Evolutionary conservation across 2,329 filamentous ascomycete species (phyloP), one percentile per base, ranked within the genome.

Genomic region (Aspergillus caelatus): DNA sequence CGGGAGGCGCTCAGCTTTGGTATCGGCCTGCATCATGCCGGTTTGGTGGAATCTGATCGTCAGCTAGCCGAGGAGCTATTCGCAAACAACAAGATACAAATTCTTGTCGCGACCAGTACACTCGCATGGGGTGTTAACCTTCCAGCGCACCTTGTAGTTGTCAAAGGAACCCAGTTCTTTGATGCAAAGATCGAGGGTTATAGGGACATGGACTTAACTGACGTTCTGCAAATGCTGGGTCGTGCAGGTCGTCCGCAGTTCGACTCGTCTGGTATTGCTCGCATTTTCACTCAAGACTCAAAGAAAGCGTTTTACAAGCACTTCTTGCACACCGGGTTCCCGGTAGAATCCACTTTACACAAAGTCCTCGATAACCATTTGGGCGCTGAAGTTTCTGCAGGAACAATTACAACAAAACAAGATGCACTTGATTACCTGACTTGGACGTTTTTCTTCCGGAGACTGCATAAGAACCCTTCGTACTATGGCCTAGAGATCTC

Each of bases 281-380:
- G 94, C 34, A 99, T 99, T 74, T 97, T 99, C 75, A 99, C 95
- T 0, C 94, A 99, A 73, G 94, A 98, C 72, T 84, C 94, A 2
- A 99, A 98, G 84, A 99, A 99, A 80, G 93, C 96, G 64, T 99
- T 99, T 78, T 99, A 99, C 81, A 99, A 99, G 82, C 95, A 99
- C 80, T 99, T 99, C 81, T 80, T 99, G 60, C 95, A 99, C 75
- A 98, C 94, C 0, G 96, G 95, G 1, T 99, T 99, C 77, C 96
- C 95, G 0, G 95, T 99, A 12, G 95, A 99, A 77, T 97, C 94
- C 0, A 96, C 94, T 0, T 84, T 99, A 45, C 95, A 99, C 79
- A 97, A 96, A 23, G 95, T 98, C 0, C 83, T 99, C 9, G 94
- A 98, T 79, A 97, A 99, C 81, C 96, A 99, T 85, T 85, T 99